Evolutionary conservation across 2,329 filamentous ascomycete genomes (phyloP).

Genomic region (Cytospora chrysosperma): DNA sequence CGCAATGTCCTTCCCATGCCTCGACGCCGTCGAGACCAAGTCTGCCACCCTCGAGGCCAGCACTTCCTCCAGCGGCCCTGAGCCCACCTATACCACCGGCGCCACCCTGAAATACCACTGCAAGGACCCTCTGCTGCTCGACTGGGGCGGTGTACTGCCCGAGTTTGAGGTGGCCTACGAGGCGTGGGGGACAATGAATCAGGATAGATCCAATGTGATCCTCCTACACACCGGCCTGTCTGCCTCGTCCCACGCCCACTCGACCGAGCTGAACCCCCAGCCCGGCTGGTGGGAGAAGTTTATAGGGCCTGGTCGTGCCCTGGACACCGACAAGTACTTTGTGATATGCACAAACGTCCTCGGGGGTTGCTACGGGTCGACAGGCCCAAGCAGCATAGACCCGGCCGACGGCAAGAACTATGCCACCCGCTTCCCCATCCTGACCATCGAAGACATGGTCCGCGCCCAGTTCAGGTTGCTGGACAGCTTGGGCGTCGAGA

Average conservation of each 20-base stretch:
- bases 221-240: constrained; percentile 91
- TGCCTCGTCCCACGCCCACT: constrained; percentile 95
- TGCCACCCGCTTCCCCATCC: constrained; percentile 90
- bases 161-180: constrained; percentile 92
- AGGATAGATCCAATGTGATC: constrained; percentile 82
- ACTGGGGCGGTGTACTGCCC: constrained; percentile 92
- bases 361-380: constrained; percentile 93
- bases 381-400: constrained; percentile 83
- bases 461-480: constrained; percentile 89
- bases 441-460: constrained; percentile 98
- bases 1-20: constrained; percentile 84
- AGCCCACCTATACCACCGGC: constrained; percentile 91
- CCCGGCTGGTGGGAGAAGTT: constrained; percentile 99
- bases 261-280: constrained; percentile 80
- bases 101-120: constrained; percentile 78
- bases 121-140: constrained; percentile 71
- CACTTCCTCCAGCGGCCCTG: constrained; percentile 74
- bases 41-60: constrained; percentile 68
- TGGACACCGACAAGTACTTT: constrained; percentile 91
- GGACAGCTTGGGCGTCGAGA: constrained; percentile 72
- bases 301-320: constrained; percentile 79
- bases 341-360: constrained; percentile 96
- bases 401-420: constrained; percentile 86
- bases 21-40: constrained; percentile 78
- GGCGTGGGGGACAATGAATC: constrained; percentile 82